A percentile compares a stretch with the other conserved stretches of the same genome.
Evolutionary conservation across 2,329 filamentous ascomycete species (phyloP).

Genomic region (Exophiala dermatitidis): DNA sequence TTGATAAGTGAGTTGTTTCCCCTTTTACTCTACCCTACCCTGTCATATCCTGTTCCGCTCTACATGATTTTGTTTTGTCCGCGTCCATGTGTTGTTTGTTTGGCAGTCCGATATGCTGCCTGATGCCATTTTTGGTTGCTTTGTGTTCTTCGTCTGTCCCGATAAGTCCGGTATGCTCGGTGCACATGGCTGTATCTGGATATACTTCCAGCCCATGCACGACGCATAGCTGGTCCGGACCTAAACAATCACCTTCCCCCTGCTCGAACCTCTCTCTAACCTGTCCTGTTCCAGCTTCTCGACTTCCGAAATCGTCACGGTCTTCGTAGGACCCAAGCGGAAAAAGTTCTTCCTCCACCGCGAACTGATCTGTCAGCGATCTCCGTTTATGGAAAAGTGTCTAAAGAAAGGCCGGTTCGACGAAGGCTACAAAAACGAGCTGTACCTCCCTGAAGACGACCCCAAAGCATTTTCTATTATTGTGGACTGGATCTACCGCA

Average conservation of each 20-base stretch:
- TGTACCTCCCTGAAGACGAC: slow-evolving; percentile 47
- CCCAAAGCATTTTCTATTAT: slow-evolving; percentile 48
- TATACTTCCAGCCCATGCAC: too few relatives aligned
- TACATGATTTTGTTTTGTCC: too few relatives aligned
- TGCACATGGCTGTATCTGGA: too few relatives aligned
- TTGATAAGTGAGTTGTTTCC: slow-evolving; percentile 18
- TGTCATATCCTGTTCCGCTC: too few relatives aligned
- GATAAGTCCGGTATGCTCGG: too few relatives aligned
- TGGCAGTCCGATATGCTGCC: too few relatives aligned
- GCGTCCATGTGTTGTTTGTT: too few relatives aligned
- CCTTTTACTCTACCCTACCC: neutral
- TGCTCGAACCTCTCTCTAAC: neutral
- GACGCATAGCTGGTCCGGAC: too few relatives aligned
- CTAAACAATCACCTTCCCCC: neutral
- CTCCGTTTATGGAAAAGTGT: slow-evolving; percentile 46
- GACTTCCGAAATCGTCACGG: slow-evolving; percentile 36
- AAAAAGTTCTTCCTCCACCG: slow-evolving; percentile 22
- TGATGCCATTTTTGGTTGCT: too few relatives aligned
- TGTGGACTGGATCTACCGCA: slow-evolving; percentile 32
- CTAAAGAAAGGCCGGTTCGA: slow-evolving; percentile 42
- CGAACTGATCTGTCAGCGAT: slow-evolving; percentile 38
- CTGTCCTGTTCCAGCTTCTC: slow-evolving; percentile 11
- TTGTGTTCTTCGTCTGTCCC: too few relatives aligned
- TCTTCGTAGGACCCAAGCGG: slow-evolving; percentile 42
- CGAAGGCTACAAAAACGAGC: slow-evolving; percentile 42